Evolutionary conservation across 495 filamentous ascomycete species (phyloP), one percentile per base, ranked within the genome.

Genomic region (Ascodesmis nigricans): DNA sequence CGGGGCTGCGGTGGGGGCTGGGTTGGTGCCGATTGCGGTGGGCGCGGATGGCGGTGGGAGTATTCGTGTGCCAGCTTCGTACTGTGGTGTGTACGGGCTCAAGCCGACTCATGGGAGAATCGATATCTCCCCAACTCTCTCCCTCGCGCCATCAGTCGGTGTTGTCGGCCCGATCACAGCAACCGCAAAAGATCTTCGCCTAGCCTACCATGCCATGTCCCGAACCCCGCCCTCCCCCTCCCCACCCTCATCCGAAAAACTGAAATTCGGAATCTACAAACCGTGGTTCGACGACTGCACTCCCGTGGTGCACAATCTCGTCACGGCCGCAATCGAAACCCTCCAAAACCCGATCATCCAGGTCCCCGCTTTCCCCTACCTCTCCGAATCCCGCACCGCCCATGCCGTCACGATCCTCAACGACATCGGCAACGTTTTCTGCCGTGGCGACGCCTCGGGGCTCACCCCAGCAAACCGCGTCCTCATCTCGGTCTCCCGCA

Each of bases 41-140:
- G 84, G 80, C 21, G 73, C 75, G 2, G 84, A 95, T 51, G 78
- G 79, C 5, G 83, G 84, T 15, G 84, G 84, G 31, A 79, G 72
- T 36, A 71, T 91, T 36, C 68, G 84, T 6, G 68, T 91, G 33
- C 84, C 84, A 0, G 58, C 77, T 0, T 65, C 69, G 16, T 91
- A 76, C 56, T 90, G 80, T 50, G 84, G 84, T 21, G 57, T 80
- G 11, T 93, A 75, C 58, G 84, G 84, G 9, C 65, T 95, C 21
- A 93, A 95, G 50, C 67, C 82, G 1, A 74, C 68, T 3, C 73
- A 91, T 43, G 65, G 73, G 44, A 69, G 84, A n/a, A 60, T 79
- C 9, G 78, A 73, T 21, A 58, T 55, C 21, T 52, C 54, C 0
- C 78, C 78, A 1, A 66, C 72, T 0, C 53, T 60, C 7, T 64